Evolutionary conservation across 2,329 filamentous ascomycete genomes (phyloP).

Genomic region (Botrytis sinoallii): DNA sequence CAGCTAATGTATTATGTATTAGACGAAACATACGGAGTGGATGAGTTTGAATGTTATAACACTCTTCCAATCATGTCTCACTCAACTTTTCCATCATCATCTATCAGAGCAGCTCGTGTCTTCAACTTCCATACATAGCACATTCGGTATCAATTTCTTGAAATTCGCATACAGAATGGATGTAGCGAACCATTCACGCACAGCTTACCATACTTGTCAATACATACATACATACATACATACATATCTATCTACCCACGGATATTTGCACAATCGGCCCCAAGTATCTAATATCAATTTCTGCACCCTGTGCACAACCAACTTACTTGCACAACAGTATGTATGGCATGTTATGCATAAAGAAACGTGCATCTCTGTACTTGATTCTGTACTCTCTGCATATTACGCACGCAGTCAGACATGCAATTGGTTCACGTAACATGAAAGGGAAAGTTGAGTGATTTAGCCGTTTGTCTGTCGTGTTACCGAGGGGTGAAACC

Average conservation of each 20-base stretch:
- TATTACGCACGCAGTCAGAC: conserved; percentile 4
- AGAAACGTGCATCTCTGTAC: conserved; percentile 2
- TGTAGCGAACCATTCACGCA: neutral
- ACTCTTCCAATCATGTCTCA: neutral
- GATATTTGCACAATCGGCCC: neutral
- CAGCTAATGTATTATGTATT: neutral
- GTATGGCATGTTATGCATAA: conserved; percentile 11
- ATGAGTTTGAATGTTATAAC: neutral
- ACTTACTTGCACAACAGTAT: neutral
- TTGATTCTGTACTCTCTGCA: conserved; percentile 8
- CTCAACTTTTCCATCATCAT: neutral
- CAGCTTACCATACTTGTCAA: neutral
- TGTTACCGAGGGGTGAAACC: neutral
- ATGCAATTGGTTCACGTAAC: neutral
- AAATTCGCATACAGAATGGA: neutral
- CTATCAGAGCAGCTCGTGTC: neutral
- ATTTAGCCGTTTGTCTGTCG: neutral
- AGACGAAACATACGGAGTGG: neutral
- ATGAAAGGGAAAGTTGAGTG: neutral
- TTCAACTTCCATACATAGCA: neutral
- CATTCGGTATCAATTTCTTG: neutral
- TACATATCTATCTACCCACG: no score
- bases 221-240: no score
- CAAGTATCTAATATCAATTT: neutral
- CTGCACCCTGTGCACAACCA: conserved; percentile 1